A percentile compares a stretch with the other conserved stretches of the same genome.
Conservation (phyloP, 192 early-diverging fungal species). For the Linnemannia schmuckeri region DNA sequence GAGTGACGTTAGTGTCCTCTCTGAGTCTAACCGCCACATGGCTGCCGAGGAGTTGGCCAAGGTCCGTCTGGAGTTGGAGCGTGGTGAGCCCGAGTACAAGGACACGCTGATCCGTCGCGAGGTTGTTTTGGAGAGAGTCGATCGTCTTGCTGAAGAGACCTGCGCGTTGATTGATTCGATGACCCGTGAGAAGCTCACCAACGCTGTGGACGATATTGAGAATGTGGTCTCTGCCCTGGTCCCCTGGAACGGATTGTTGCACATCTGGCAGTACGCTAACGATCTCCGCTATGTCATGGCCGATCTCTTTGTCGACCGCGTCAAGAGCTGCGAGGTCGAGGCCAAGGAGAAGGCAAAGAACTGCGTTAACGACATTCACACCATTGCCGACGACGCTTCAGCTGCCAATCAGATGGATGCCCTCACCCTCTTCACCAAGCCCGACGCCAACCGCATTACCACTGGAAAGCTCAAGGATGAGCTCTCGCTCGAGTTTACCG, state of each 20-base stretch:
- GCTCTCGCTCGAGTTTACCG: slow-evolving; percentile 51
- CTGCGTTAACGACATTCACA: slow-evolving; percentile 59
- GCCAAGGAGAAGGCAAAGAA: slow-evolving; percentile 59
- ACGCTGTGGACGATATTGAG: slow-evolving; percentile 79
- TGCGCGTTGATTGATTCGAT: slow-evolving; percentile 68
- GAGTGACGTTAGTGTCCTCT: slow-evolving; percentile 79
- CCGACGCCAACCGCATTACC: slow-evolving; percentile 49
- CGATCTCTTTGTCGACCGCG: slow-evolving; percentile 72
- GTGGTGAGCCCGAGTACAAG: slow-evolving; percentile 80
- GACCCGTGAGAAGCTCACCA: slow-evolving; percentile 48
- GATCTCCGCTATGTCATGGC: slow-evolving; percentile 81
- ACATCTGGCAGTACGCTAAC: slow-evolving; percentile 90
- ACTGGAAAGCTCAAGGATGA: slow-evolving; percentile 62
- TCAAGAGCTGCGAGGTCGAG: slow-evolving; percentile 70
- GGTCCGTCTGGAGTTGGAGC: slow-evolving; percentile 73
- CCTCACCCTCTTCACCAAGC: slow-evolving; percentile 33
- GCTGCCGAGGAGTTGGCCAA: slow-evolving; percentile 72
- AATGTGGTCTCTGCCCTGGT: slow-evolving; percentile 72
- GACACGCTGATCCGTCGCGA: slow-evolving; percentile 81
- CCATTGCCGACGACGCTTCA: slow-evolving; percentile 50
- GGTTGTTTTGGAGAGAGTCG: slow-evolving; percentile 73
- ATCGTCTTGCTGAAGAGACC: slow-evolving; percentile 70
- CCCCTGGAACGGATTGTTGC: slow-evolving; percentile 84
- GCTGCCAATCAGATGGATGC: slow-evolving; percentile 34
- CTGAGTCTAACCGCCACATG: slow-evolving; percentile 76